phyloP scores from a whole-genome alignment of 805 yeast genomes.

The Grigorovia yakushimaensis region DNA sequence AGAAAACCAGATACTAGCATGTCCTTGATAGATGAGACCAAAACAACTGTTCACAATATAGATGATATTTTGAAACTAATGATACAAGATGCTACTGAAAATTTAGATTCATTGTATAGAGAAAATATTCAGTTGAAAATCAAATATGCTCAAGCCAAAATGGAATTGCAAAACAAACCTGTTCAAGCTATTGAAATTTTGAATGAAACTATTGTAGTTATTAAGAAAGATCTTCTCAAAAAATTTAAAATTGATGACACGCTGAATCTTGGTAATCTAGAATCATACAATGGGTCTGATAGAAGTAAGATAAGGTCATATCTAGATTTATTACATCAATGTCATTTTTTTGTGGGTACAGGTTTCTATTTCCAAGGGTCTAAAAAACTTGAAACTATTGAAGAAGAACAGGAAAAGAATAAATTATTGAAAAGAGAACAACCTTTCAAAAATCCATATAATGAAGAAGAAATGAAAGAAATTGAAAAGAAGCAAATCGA shows the following conservation, averaged over 20 bases:
- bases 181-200: slow-evolving; percentile 41
- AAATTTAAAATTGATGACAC: slow-evolving; percentile 16
- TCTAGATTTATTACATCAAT: slow-evolving; percentile 56
- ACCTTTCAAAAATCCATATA: slow-evolving; percentile 2
- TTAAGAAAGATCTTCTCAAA: slow-evolving; percentile 18
- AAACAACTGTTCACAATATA: slow-evolving; percentile 28
- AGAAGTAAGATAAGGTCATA: slow-evolving; percentile 15
- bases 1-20: slow-evolving; percentile 3
- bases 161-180: slow-evolving; percentile 49
- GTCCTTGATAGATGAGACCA: background rate
- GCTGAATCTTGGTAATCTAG: slow-evolving; percentile 4
- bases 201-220: slow-evolving; percentile 30
- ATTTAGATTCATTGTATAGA: slow-evolving; percentile 41
- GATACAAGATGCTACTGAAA: slow-evolving; percentile 45
- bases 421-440: background rate
- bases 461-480: slow-evolving; percentile 21
- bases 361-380: slow-evolving; percentile 25
- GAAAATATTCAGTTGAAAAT: slow-evolving; percentile 36
- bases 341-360: slow-evolving; percentile 63
- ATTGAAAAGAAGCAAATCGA: slow-evolving; percentile 30
- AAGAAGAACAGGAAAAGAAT: slow-evolving; percentile 23
- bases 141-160: slow-evolving; percentile 54
- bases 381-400: slow-evolving; percentile 17
- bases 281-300: background rate
- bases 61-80: slow-evolving; percentile 61